A percentile compares a stretch with the other conserved stretches of the same genome.
Evolutionary conservation across 768 basidiomycete genomes (phyloP).

Genomic region (Panellus pusillus): DNA sequence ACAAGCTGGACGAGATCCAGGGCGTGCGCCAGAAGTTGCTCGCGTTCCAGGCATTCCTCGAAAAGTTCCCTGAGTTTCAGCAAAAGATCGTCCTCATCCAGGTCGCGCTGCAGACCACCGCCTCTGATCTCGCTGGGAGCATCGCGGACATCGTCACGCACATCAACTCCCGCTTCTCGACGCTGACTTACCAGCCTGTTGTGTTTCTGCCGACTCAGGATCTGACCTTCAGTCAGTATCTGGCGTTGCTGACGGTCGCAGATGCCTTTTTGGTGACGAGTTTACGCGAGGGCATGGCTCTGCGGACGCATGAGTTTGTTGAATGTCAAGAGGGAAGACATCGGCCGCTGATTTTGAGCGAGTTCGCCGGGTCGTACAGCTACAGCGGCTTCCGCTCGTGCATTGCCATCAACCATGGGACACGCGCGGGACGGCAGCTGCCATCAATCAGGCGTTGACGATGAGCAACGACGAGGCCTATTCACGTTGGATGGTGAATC

Average conservation of each 20-base stretch:
- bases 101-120: conserved; percentile 81
- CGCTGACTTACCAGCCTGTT: conserved; percentile 83
- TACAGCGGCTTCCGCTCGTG: conserved; percentile 87
- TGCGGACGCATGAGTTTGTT: conserved; percentile 81
- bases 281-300: conserved; percentile 86
- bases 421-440: conserved; percentile 77
- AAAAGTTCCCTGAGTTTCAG: conserved; percentile 76
- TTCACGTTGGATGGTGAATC: conserved; percentile 71
- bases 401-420: conserved; percentile 86
- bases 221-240: conserved; percentile 82
- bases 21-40: conserved; percentile 83
- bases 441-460: conserved; percentile 75
- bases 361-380: conserved; percentile 87
- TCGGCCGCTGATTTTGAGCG: conserved; percentile 76
- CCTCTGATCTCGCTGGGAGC: conserved; percentile 72
- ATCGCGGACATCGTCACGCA: conserved; percentile 76
- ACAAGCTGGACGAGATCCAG: conserved; percentile 88
- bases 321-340: conserved; percentile 76
- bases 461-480: conserved; percentile 75
- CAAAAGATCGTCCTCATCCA: conserved; percentile 86
- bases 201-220: conserved; percentile 86
- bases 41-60: conserved; percentile 81
- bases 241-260: conserved; percentile 77
- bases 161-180: conserved; percentile 82
- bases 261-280: conserved; percentile 86